Percentiles rank a stretch among this genome's conserved stretches.
Conservation (phyloP, 1,284 basidiomycete species). For the Apiotrichum domesticum region DNA sequence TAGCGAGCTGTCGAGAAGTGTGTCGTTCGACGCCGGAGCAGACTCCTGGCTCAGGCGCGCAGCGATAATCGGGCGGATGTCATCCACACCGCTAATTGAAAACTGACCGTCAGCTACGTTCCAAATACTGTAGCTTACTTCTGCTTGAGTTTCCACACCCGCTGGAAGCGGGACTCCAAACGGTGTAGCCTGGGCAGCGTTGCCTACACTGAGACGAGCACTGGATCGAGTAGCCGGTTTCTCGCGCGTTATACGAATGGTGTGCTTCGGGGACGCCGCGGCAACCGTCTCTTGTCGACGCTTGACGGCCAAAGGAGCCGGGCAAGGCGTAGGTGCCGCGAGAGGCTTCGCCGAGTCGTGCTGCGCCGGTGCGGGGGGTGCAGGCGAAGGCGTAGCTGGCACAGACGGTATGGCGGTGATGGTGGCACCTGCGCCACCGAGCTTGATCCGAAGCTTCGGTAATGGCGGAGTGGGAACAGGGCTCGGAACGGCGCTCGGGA, state of each 20-base stretch:
- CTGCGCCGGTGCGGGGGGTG: too few species aligned
- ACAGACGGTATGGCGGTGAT: not conserved
- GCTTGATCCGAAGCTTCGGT: not conserved
- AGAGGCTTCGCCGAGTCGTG: too few species aligned
- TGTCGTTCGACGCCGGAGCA: not conserved
- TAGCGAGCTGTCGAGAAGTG: not conserved
- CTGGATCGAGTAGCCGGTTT: too few species aligned
- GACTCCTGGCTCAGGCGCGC: not conserved
- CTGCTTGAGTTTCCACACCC: not conserved
- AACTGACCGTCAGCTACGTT: constrained; percentile 6
- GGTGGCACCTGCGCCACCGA: not conserved
- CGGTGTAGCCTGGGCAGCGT: not conserved
- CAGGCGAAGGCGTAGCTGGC: too few species aligned
- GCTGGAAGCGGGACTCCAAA: constrained; percentile 2
- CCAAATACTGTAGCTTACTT: not conserved
- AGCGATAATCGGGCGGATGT: constrained; percentile 2
- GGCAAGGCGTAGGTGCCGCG: too few species aligned
- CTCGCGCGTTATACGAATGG: too few species aligned
- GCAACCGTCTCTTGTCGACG: too few species aligned
- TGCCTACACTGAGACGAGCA: too few species aligned
- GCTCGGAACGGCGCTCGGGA: too few species aligned
- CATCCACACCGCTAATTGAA: not conserved
- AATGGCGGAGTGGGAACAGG: not conserved
- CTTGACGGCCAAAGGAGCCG: too few species aligned
- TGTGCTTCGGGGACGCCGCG: too few species aligned